Base-by-base conservation (phyloP, 2,329 filamentous ascomycete genomes). In the Hortaea sp. region DNA sequence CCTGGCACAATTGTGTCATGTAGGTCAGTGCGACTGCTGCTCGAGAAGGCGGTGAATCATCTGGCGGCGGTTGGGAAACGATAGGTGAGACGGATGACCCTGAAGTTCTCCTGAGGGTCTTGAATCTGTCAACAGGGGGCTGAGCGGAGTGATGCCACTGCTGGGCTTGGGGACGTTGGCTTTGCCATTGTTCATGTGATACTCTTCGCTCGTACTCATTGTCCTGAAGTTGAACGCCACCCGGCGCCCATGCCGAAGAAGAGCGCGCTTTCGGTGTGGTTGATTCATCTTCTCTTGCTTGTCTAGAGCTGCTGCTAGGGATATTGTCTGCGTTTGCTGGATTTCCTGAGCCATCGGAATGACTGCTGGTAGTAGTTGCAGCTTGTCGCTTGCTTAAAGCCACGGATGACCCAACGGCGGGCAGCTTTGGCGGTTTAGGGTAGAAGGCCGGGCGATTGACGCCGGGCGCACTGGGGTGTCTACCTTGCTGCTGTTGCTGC, bases 1-100 rank as follows among this genome's bases (percentile, higher is more conserved):
- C 83, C 57, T 85, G 80, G 61, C 88, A 94, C 5, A 94, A 68
- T 52, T 74, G 78, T 11, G 79, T 81, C 13, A 95, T 72, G 57
- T 88, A 78, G 34, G 85, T 78, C 13, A 94, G 66, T 2, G 85
- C 84, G 5, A 76, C 71, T 41, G 73, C 76, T 6, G 87, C 87
- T 52, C 74, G 77, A 45, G 72, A 64, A 37, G 52, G 56, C 9
- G 62, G 60, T 5, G 57, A 56, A 39, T 69, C 66, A 44, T 72
- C 68, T 37, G 63, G 58, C 42, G 52, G 52, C 10, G 54, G 28
- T 3, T 55, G 56, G 32, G 63, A 55, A 13, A 63, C 51, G 43
- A 67, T 62, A 13, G 63, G 59, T 9, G 64, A 57, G 6, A 64
- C 52, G 1, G 65, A 58, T n/a, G 64, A 55, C 6, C 55, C 59